Base-by-base conservation (phyloP, 192 early-diverging fungal genomes). In the Backusella australiensis region DNA sequence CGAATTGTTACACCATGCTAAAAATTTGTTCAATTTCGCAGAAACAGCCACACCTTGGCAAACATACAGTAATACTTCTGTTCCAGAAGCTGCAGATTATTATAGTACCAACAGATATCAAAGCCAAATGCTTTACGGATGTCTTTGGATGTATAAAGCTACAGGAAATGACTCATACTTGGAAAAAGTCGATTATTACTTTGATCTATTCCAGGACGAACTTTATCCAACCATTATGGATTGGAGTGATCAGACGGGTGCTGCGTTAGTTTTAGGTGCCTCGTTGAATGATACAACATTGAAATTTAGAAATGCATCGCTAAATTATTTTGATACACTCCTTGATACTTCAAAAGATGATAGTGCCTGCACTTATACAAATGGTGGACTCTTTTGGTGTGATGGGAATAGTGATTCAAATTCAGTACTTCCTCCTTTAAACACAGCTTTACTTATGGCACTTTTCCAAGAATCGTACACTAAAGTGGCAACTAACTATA, bases 111-210 rank as follows among this genome's bases (percentile, higher is more conserved):
- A 71, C 15, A 56, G 71, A 23, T 88, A 75, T 38, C 66, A 77
- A 11, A 84, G 86, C 71, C 82, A 88, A 65, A 65, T 88, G 1
- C 82, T 85, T 8, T 88, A 77, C 77, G 87, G 78, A 35, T 81
- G 85, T 19, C 79, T 84, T 11, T 88, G 87, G 87, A 76, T 88
- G 72, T 84, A 82, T 77, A 76, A 75, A 34, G 77, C 85, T 34
- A 87, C 87, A 19, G 76, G 77, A n/a, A 67, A 82, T 44, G 0
- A 52, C 4, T 53, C 21, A 26, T 88, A 87, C 59, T 65, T 80
- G 32, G 19, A 78, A 17, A 80, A 80, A 26, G 85, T 81, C 0
- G 11, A 46, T 70, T 73, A 70, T 14, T 86, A 84, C 34, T 76
- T 85, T 19, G 46, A 87, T 38, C 65, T 72, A 2, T 78, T 84